Evolutionary conservation across 139 green algal genomes (phyloP).

Genomic region (Chlorella sp.): DNA sequence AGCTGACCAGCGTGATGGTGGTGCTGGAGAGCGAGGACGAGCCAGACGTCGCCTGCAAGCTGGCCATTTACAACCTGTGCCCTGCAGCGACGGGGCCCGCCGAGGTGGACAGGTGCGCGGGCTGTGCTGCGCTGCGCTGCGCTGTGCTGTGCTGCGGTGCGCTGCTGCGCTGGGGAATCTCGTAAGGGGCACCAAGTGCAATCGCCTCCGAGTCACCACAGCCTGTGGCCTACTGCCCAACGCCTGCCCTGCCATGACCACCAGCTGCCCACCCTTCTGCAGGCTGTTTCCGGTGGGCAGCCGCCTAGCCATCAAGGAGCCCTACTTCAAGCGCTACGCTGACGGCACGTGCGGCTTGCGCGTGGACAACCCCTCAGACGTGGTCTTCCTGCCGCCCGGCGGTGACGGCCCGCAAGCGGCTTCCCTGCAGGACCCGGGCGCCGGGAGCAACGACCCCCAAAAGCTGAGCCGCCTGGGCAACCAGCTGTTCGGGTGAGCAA

Average conservation of each 20-base stretch:
- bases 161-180: neutral
- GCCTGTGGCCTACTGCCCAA: neutral
- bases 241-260: neutral
- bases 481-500: neutral
- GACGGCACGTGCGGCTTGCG: neutral
- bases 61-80: neutral
- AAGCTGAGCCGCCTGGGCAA: neutral
- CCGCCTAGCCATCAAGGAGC: neutral
- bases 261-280: too few relatives aligned
- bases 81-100: neutral
- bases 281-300: neutral
- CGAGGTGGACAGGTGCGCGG: neutral
- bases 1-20: conserved; percentile 1
- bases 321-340: neutral
- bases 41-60: neutral
- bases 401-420: neutral
- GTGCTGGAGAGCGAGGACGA: conserved; percentile 4
- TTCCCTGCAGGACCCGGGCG: neutral
- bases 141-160: neutral
- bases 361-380: neutral
- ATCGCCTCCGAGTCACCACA: neutral
- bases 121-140: neutral
- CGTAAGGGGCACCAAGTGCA: neutral
- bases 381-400: neutral
- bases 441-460: neutral